Evolutionary conservation across 1,284 basidiomycete species (phyloP), one percentile per base, ranked within the genome.

Genomic region (Irpex sp.): DNA sequence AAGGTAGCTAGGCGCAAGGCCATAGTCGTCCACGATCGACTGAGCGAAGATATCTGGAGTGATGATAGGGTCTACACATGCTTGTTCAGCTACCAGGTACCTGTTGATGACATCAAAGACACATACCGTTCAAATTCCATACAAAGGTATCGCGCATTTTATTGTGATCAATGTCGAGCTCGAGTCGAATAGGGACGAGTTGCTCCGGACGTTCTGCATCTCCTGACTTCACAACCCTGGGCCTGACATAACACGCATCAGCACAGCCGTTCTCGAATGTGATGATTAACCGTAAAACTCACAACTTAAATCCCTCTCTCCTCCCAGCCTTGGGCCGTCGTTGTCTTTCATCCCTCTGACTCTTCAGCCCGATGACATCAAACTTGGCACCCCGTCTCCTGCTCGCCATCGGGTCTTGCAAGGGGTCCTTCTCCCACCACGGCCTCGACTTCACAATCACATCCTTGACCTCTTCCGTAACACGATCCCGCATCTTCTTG

Each of bases 131-230:
- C 60, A 96, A 79, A 73, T 99, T 98, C 97, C 97, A 99, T 40
- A 97, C 87, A 76, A 99, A 98, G 0, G 97, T 96, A 74, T 99
- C 97, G 47, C 95, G 87, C 81, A 98, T 88, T 76, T 92, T 93
- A 74, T 92, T 91, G 72, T 94, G 92, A 64, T 92, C 91, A 61
- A 97, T 89, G 70, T 99, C 97, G 70, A 98, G 89, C 76, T 99
- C 97, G 59, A 99, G 81, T 19, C 97, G 87, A 59, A 99, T 93
- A 2, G 97, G 97, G 5, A 99, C 92, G 44, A 98, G 86, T 70
- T 87, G 82, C 73, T 96, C 95, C 6, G 86, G 82, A 38, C 82
- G 78, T 66, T 86, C 82, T 3, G 86, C 85, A 38, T 89, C 82
- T 56, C 85, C 81, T 13, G 79, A 73, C 8, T 82, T 76, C 38